Percentiles rank a stretch among this genome's conserved stretches.
These are phyloP conservation scores for Patellifolia procumbens DNA, from an alignment of 179 eudicot species.

Conservation along the genomic window DNA sequence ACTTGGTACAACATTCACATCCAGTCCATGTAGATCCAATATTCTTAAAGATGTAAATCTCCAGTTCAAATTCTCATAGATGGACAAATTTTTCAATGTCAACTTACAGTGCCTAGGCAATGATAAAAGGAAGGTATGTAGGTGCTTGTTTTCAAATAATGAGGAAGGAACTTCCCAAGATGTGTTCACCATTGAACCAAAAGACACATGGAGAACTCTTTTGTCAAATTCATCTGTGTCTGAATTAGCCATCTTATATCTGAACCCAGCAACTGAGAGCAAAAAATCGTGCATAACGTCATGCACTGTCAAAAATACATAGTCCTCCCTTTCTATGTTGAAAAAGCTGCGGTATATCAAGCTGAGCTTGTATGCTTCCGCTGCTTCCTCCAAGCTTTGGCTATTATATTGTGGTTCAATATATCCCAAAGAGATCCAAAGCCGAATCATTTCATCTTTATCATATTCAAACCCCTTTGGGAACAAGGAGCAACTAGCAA, in stretches of 20 bases:
- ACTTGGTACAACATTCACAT: not conserved
- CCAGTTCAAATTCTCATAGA: not conserved
- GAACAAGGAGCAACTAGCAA: slow-evolving; percentile 17
- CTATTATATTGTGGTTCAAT: not conserved
- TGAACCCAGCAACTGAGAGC: not conserved
- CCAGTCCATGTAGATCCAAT: not conserved
- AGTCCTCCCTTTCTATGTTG: not conserved
- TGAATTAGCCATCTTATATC: slow-evolving; percentile 10
- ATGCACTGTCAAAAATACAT: not conserved
- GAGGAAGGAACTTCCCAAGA: not conserved
- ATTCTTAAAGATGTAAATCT: not conserved
- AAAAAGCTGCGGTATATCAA: slow-evolving; percentile 12
- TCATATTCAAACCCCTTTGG: not conserved
- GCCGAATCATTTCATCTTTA: not conserved
- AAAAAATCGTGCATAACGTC: slow-evolving; percentile 14
- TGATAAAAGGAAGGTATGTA: not conserved
- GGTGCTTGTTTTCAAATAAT: not conserved
- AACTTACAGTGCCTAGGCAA: not conserved
- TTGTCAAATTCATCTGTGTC: slow-evolving; percentile 5
- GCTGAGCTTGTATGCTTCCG: not conserved
- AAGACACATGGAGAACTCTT: slow-evolving; percentile 17
- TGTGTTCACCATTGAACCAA: not conserved
- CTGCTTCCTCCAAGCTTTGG: slow-evolving; percentile 5
- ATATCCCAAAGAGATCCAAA: slow-evolving; percentile 19
- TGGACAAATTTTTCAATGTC: not conserved